A percentile compares a stretch with the other conserved stretches of the same genome.
phyloP scores from a whole-genome alignment of 257 asterid genomes.

The Rhazya stricta region DNA sequence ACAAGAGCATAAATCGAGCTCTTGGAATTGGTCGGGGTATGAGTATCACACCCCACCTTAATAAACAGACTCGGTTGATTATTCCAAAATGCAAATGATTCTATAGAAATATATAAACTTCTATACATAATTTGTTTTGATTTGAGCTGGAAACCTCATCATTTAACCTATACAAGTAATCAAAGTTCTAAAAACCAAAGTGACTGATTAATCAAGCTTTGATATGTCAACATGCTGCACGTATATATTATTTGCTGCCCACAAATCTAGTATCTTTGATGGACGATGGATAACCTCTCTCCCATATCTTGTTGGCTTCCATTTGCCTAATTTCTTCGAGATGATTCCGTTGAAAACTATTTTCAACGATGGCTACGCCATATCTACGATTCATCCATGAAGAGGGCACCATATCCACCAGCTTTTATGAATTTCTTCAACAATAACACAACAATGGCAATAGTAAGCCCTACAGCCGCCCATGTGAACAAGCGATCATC shows the following conservation, averaged over 20 bases:
- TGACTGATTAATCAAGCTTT: not conserved
- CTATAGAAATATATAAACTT: not conserved
- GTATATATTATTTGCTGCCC: not conserved
- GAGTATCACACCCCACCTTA: not conserved
- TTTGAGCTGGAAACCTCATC: not conserved
- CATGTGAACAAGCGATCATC: slow-evolving; percentile 71
- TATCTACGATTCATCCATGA: slow-evolving; percentile 52
- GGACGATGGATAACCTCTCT: not conserved
- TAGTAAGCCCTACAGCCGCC: slow-evolving; percentile 80
- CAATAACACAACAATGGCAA: slow-evolving; percentile 73
- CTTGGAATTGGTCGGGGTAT: too few relatives aligned
- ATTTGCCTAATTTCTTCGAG: not conserved
- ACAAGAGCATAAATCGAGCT: too few relatives aligned
- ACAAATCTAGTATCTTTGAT: not conserved
- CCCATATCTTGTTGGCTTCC: too few relatives aligned
- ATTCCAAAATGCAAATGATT: not conserved
- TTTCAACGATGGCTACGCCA: not conserved
- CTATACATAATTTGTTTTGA: slow-evolving; percentile 6
- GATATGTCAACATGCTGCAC: slow-evolving; percentile 5
- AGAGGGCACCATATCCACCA: slow-evolving; percentile 65
- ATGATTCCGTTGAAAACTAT: slow-evolving; percentile 1
- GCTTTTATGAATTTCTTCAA: slow-evolving; percentile 86
- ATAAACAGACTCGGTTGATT: not conserved
- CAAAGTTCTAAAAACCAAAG: not conserved
- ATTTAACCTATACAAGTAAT: slow-evolving; percentile 13